Conservation (phyloP, 495 filamentous ascomycete species). For the Paragyromitra xinjiangensis region DNA sequence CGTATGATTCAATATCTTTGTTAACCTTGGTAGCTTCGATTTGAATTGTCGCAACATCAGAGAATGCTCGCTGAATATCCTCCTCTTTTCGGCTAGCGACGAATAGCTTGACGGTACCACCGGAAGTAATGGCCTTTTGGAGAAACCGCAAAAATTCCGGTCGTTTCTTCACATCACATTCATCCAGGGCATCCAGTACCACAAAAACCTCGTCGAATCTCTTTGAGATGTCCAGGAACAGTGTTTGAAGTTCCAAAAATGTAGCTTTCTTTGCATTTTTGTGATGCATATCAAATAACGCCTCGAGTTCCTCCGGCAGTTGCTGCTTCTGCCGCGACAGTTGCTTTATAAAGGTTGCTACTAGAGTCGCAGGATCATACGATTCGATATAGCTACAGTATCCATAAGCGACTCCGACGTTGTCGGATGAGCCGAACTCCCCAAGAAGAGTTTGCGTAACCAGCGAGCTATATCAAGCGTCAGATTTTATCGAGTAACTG, state of each 20-base stretch:
- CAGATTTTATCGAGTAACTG: not conserved
- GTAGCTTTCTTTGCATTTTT: not conserved
- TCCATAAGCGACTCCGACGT: slow-evolving; percentile 3
- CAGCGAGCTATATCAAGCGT: not conserved
- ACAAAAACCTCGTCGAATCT: slow-evolving; percentile 8
- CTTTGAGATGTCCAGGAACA: not conserved
- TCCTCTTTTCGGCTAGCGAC: not conserved
- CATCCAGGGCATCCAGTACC: not conserved
- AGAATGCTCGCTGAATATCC: slow-evolving; percentile 4
- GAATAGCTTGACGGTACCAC: not conserved
- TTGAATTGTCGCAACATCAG: not conserved
- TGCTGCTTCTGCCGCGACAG: not conserved
- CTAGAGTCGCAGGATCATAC: not conserved
- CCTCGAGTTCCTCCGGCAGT: not conserved
- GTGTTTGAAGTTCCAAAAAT: not conserved
- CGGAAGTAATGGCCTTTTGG: not conserved
- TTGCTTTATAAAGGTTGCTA: slow-evolving; percentile 9
- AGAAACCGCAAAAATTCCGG: not conserved
- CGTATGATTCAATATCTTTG: not conserved
- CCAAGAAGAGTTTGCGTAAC: not conserved
- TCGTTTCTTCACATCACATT: not conserved
- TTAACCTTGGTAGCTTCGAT: not conserved
- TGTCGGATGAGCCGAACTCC: not conserved
- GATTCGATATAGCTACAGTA: not conserved
- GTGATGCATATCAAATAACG: not conserved